A percentile compares a stretch with the other conserved stretches of the same genome.
These are phyloP conservation scores for Solanum hybrid DNA, from an alignment of 305 asterid species.

Conservation along the genomic window DNA sequence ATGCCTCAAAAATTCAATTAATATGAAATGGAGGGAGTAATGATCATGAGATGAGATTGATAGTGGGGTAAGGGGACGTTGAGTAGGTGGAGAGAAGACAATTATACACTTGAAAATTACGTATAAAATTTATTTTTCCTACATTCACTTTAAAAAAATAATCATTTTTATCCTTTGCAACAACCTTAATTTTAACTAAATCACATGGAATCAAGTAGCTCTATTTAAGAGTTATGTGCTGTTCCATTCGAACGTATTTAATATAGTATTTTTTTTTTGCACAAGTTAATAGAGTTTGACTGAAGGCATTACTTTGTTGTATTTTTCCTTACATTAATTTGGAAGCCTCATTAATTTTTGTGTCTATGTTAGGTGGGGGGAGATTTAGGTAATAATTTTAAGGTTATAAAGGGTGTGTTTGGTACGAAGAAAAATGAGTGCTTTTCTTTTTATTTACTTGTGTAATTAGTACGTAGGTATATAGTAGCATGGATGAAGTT, in stretches of 20 bases:
- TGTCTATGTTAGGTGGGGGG: neutral
- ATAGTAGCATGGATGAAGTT: neutral
- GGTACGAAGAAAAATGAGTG: neutral
- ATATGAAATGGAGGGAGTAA: too few relatives aligned
- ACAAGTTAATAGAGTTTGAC: neutral
- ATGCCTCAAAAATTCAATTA: too few relatives aligned
- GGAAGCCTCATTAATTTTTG: neutral
- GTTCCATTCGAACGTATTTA: neutral
- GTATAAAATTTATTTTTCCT: too few relatives aligned
- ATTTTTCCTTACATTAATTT: neutral
- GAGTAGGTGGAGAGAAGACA: neutral
- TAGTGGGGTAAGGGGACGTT: too few relatives aligned
- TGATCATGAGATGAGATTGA: too few relatives aligned
- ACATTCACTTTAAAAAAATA: neutral
- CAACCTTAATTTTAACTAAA: neutral
- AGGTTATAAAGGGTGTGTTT: neutral
- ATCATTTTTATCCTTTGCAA: neutral
- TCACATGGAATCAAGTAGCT: neutral
- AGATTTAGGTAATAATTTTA: neutral
- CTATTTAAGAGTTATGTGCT: neutral
- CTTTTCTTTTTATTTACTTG: neutral
- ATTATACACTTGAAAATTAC: neutral
- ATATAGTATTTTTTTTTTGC: neutral
- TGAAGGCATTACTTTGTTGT: neutral
- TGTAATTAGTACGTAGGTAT: neutral